phyloP scores from a whole-genome alignment of 2,329 filamentous ascomycete genomes.

The Xylariaceae sp. region DNA sequence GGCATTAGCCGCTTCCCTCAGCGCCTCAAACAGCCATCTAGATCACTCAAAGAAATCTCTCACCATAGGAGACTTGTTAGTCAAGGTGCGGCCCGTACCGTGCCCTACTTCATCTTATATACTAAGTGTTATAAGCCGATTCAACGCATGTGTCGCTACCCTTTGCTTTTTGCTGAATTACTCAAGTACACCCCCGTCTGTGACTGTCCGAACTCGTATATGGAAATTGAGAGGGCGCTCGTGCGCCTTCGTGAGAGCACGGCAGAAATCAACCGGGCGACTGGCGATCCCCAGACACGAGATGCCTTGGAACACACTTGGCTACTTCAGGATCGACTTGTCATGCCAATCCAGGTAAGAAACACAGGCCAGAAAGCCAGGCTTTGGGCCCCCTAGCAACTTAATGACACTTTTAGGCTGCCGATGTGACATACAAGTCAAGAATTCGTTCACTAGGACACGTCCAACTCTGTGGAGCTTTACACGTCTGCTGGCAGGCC shows the following conservation, averaged over 20 bases:
- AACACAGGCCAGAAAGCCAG: not conserved
- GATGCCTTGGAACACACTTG: conserved; percentile 75
- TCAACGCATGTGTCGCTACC: conserved; percentile 88
- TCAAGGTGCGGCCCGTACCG: conserved; percentile 62
- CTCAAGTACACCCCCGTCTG: conserved; percentile 76
- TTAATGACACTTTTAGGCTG: conserved; percentile 35
- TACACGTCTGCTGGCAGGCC: conserved; percentile 80
- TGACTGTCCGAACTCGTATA: conserved; percentile 80
- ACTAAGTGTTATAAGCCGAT: conserved; percentile 61
- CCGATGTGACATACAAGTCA: conserved; percentile 53
- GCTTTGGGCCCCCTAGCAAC: not conserved
- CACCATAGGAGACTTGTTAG: conserved; percentile 79
- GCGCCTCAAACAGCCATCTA: conserved; percentile 62
- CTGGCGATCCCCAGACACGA: conserved; percentile 67
- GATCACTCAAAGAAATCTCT: conserved; percentile 69
- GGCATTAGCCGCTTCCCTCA: conserved; percentile 69
- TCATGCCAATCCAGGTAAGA: conserved; percentile 67
- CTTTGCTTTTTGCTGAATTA: conserved; percentile 79
- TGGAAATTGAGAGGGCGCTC: conserved; percentile 71
- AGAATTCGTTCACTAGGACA: conserved; percentile 78
- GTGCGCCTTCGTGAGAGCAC: conserved; percentile 70
- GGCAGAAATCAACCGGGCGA: conserved; percentile 78
- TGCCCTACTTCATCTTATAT: not conserved
- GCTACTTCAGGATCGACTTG: conserved; percentile 76
- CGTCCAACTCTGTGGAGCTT: conserved; percentile 73